Conservation (phyloP, 1,284 basidiomycete genomes). For the Singerocomus rubriflavus region DNA sequence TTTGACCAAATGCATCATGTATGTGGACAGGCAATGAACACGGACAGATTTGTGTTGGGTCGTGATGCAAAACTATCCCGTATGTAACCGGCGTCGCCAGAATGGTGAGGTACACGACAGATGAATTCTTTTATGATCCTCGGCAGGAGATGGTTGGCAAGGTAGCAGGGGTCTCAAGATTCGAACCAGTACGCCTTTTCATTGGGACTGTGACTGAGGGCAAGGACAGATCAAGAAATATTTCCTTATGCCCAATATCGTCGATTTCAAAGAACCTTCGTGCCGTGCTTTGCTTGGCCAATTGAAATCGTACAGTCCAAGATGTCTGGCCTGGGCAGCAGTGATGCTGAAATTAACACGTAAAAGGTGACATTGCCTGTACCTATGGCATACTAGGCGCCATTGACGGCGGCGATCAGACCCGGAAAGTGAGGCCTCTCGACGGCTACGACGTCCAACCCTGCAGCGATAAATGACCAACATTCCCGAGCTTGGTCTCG, state of each 20-base stretch:
- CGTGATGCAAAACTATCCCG: background rate
- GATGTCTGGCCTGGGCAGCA: background rate
- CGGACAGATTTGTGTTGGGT: constrained; percentile 7
- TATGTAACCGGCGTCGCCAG: background rate
- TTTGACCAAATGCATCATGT: background rate
- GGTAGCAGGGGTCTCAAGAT: constrained; percentile 24
- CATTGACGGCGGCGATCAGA: constrained; percentile 22
- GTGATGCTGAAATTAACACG: background rate
- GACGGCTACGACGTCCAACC: constrained; percentile 66
- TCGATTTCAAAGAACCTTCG: background rate
- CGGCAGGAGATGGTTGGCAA: constrained; percentile 5
- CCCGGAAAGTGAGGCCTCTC: constrained; percentile 48
- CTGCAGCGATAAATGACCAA: constrained; percentile 74
- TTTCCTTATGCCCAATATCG: background rate
- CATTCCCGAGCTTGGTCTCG: constrained; percentile 59
- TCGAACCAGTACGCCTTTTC: background rate
- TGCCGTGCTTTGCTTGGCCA: constrained; percentile 11
- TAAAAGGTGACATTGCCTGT: background rate
- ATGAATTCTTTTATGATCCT: constrained; percentile 7
- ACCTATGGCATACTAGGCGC: background rate
- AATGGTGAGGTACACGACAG: constrained; percentile 6
- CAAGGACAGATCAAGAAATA: background rate
- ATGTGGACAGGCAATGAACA: background rate
- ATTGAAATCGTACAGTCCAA: constrained; percentile 15
- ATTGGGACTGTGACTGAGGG: constrained; percentile 1